phyloP scores from a whole-genome alignment of 2,329 filamentous ascomycete genomes.

The Fusarium sp. region DNA sequence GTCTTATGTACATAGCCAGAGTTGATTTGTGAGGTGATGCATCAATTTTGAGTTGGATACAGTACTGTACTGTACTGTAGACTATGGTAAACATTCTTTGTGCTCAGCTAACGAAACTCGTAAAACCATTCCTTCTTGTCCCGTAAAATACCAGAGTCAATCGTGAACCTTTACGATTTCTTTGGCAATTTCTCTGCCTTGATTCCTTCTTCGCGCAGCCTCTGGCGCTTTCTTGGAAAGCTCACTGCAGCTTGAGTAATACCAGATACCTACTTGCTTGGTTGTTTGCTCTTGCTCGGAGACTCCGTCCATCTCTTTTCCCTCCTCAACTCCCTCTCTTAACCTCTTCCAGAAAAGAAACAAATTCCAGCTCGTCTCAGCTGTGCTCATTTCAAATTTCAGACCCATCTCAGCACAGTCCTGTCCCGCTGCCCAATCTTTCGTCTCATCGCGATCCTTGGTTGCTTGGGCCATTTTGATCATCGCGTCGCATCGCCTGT shows the following conservation, averaged over 20 bases:
- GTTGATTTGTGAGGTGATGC: conserved; percentile 19
- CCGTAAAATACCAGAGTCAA: conserved; percentile 7
- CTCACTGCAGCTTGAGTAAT: conserved; percentile 26
- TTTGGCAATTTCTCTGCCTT: conserved; percentile 1
- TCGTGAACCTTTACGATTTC: not conserved
- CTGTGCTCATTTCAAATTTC: conserved; percentile 24
- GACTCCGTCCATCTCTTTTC: conserved; percentile 25
- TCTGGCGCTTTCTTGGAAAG: conserved; percentile 26
- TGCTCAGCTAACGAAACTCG: not conserved
- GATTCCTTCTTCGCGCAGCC: conserved; percentile 8
- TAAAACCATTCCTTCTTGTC: conserved; percentile 9
- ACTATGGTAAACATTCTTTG: conserved; percentile 10
- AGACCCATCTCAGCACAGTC: conserved; percentile 19
- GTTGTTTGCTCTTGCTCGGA: not conserved
- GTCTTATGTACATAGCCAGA: conserved; percentile 26
- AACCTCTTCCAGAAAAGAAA: conserved; percentile 16
- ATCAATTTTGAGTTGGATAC: conserved; percentile 13
- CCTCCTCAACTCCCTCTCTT: conserved; percentile 1
- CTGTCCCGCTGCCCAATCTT: conserved; percentile 17
- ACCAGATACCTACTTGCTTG: not conserved
- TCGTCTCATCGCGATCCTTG: conserved; percentile 14
- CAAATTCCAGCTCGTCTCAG: conserved; percentile 16
- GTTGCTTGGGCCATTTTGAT: conserved; percentile 30
- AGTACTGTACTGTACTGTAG: not conserved
- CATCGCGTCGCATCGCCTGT: conserved; percentile 29